Conservation (phyloP, 2,329 filamentous ascomycete species). For the Pestalotiopsis sp. region DNA sequence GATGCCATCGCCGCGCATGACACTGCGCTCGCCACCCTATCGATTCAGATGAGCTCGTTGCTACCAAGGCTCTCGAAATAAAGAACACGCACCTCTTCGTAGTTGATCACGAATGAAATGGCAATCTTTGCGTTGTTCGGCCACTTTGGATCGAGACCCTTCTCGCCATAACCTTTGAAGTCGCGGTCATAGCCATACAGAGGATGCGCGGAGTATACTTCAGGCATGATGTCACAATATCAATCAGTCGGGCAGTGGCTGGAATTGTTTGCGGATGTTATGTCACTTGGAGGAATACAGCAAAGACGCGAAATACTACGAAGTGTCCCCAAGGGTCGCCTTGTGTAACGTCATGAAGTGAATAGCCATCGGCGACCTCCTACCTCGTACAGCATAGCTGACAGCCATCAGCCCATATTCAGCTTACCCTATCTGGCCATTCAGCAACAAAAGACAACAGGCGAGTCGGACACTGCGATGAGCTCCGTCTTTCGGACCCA, state of each 20-base stretch:
- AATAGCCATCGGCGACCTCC: not conserved
- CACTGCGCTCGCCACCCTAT: conserved; percentile 24
- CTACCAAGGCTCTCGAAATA: too few relatives aligned
- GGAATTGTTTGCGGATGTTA: not conserved
- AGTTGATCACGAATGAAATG: conserved; percentile 48
- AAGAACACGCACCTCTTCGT: conserved; percentile 38
- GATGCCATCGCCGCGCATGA: conserved; percentile 40
- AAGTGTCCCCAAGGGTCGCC: not conserved
- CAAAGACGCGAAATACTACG: not conserved
- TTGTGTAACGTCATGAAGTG: not conserved
- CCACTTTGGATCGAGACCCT: conserved; percentile 39
- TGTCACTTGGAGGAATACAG: not conserved
- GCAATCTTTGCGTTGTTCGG: conserved; percentile 45
- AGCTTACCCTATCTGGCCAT: not conserved
- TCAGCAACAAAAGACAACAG: not conserved
- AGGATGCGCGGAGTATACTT: conserved; percentile 30
- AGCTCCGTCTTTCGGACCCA: not conserved
- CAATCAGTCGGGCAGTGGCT: not conserved
- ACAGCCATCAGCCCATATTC: not conserved
- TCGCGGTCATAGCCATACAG: conserved; percentile 33
- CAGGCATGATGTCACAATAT: conserved; percentile 24
- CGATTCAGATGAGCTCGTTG: not conserved
- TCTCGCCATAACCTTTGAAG: conserved; percentile 43
- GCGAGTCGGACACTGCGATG: not conserved
- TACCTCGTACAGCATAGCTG: not conserved